Evolutionary conservation across 768 basidiomycete genomes (phyloP), one percentile per base, ranked within the genome.

Genomic region (Leccinum obscurum): DNA sequence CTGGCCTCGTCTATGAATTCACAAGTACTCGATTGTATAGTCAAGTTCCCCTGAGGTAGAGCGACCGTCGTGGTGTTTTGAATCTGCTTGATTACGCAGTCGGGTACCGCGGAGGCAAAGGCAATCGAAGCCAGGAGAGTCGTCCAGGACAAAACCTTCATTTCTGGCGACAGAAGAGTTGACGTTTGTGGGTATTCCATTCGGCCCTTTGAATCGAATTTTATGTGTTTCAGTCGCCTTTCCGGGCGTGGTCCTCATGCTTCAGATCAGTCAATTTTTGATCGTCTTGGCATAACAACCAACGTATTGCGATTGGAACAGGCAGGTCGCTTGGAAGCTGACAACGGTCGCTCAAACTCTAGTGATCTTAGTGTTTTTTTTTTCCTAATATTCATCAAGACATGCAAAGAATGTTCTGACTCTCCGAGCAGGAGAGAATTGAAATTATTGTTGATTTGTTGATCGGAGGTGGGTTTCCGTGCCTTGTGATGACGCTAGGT

Each of bases 381-480:
- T 22, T 22, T n/a, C n/a, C n/a, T n/a, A n/a, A n/a, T n/a, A 48
- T 22, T 8, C 9, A 6, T 28, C 32, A 11, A 10, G 3, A 22
- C 39, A 17, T 6, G 7, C 71, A 17, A 7, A n/a, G 17, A 11
- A 28, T 37, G 7, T 52, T 52, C 49, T 63, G 32, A 57, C 10
- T 13, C 34, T 54, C 20, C 4, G 1, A 34, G 2, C 62, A 80
- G 77, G 83, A 80, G 68, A 80, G 80, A n/a, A 77, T 81, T 3
- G 77, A 72, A 4, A 73, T 87, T 54, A 68, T 81, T 55, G 69
- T 82, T 13, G 77, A 80, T 50, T 15, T 72, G 8, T 41, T 60
- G 1, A 73, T 83, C 20, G 73, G 79, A 39, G 44, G 78, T 3
- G 74, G 72, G 0, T 37, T 78, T 26, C 80, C 80, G 3, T 56